Percentiles rank a stretch among this genome's conserved stretches.
phyloP scores from a whole-genome alignment of 345 rosid species.

The Sapria himalayana region DNA sequence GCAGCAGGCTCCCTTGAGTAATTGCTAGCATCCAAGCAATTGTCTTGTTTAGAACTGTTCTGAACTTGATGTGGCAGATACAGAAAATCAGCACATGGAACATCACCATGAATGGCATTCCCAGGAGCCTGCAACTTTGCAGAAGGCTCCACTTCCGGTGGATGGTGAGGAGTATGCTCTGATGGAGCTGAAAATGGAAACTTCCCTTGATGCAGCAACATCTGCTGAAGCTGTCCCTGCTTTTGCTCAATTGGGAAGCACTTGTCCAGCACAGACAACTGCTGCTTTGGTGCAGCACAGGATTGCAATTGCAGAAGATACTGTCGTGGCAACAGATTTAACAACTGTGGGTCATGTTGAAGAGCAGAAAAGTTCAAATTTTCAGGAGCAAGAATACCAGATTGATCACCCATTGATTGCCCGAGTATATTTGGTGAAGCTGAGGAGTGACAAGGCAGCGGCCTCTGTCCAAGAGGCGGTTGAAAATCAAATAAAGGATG shows the following conservation, averaged over 20 bases:
- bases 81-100: slow-evolving; percentile 19
- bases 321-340: slow-evolving; percentile 69
- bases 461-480: slow-evolving; percentile 47
- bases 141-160: slow-evolving; percentile 32
- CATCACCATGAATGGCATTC: slow-evolving; percentile 17
- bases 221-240: slow-evolving; percentile 69
- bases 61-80: slow-evolving; percentile 35
- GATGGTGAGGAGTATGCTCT: slow-evolving; percentile 40
- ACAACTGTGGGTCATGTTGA: slow-evolving; percentile 50
- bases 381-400: slow-evolving; percentile 32
- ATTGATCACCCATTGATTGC: slow-evolving; percentile 37
- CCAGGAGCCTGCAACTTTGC: slow-evolving; percentile 25
- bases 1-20: slow-evolving; percentile 13
- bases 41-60: slow-evolving; percentile 19
- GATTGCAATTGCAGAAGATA: slow-evolving; percentile 47
- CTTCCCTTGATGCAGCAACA: slow-evolving; percentile 56
- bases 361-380: slow-evolving; percentile 31
- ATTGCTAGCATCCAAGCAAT: slow-evolving; percentile 16
- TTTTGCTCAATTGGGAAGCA: slow-evolving; percentile 54
- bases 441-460: slow-evolving; percentile 25
- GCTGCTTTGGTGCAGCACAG: slow-evolving; percentile 43
- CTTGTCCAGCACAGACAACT: slow-evolving; percentile 46
- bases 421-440: slow-evolving; percentile 41
- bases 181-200: slow-evolving; percentile 55
- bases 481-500: slow-evolving; percentile 35